Evolutionary conservation across 208 protist species (phyloP).

Genomic region (Tritrichomonas foetus): DNA sequence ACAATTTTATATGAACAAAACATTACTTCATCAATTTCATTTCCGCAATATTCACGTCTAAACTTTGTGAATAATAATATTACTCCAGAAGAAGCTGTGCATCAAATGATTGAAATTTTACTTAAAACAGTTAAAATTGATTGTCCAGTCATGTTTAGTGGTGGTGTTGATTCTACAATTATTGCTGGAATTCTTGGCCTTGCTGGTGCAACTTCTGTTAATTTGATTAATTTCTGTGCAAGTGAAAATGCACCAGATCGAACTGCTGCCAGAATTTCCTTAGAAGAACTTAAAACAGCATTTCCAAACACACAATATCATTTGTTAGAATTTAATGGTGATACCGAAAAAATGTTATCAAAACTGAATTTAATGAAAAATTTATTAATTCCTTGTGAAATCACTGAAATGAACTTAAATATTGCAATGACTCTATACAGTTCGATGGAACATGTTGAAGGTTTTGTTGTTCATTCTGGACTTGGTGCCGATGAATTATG

Average conservation of each 20-base stretch:
- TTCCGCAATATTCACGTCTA: no score
- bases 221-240: constrained; percentile 6
- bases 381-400: neutral
- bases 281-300: neutral
- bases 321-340: neutral
- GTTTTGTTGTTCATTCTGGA: neutral
- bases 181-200: neutral
- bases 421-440: constrained; percentile 10
- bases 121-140: no score
- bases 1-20: no score
- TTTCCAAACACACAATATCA: constrained; percentile 24
- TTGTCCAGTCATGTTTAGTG: neutral
- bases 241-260: neutral
- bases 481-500: neutral
- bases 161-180: constrained; percentile 3
- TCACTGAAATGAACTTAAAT: constrained; percentile 19
- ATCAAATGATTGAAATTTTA: no score
- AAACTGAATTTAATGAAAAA: neutral
- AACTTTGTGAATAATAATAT: no score
- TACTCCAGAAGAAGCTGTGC: no score
- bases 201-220: neutral
- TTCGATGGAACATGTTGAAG: neutral
- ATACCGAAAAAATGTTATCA: neutral
- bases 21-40: no score
- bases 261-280: neutral